These are phyloP conservation scores for Eimeria zaria DNA, from an alignment of 169 alveolate species.

Conservation along the genomic window DNA sequence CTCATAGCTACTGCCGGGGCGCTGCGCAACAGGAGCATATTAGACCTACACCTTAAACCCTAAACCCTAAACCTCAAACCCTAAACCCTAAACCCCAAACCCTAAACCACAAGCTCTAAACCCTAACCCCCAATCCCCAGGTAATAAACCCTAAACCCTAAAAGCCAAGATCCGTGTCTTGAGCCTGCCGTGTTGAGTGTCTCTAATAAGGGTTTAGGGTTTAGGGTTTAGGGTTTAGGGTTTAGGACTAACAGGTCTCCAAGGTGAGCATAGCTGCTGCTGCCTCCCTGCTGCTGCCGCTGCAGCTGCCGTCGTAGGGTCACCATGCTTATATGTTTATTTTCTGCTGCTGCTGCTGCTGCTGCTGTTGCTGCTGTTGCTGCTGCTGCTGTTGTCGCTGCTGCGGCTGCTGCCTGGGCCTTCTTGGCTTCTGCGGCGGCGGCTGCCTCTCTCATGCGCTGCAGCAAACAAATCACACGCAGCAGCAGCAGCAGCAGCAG, in stretches of 20 bases:
- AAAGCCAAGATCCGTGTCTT: neutral
- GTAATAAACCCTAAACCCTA: neutral
- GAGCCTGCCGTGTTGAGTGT: neutral
- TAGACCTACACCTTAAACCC: neutral
- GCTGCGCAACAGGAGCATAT: neutral
- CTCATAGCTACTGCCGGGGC: neutral
- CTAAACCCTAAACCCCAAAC: neutral
- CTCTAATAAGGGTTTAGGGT: neutral
- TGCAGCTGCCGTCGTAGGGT: conserved; percentile 31
- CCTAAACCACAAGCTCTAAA: no score
- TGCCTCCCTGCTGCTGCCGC: neutral
- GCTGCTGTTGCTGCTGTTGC: conserved; percentile 29
- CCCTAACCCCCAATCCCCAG: neutral
- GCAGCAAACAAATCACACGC: conserved; percentile 12
- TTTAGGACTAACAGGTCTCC: conserved; percentile 17
- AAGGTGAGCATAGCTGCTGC: conserved; percentile 52
- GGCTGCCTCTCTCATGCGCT: conserved; percentile 54
- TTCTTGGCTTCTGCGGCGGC: conserved; percentile 31
- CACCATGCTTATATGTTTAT: neutral
- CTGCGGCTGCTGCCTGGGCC: conserved; percentile 43
- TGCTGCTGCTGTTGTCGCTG: conserved; percentile 41
- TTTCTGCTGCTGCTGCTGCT: neutral
- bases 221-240: conserved; percentile 42
- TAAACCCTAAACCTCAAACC: conserved; percentile 45
- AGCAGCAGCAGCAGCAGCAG: conserved; percentile 27